Base-by-base conservation (phyloP, 2,329 filamentous ascomycete genomes). In the Simplicillium aogashimaense region DNA sequence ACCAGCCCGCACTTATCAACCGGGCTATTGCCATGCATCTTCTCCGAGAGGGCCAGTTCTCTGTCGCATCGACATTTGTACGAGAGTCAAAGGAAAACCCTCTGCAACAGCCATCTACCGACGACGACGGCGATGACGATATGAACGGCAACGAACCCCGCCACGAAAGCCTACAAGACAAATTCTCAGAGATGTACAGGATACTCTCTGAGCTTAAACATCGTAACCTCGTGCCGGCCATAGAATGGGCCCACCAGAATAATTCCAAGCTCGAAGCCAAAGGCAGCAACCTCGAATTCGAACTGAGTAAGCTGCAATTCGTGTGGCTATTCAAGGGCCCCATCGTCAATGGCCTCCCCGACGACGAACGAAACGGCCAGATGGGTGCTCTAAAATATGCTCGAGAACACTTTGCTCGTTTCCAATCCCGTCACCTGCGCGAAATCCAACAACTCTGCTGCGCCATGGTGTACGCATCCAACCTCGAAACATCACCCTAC, bases 21-120 rank as follows among this genome's bases (percentile, higher is more conserved):
- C 79, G 89, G 42, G 90, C 92, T 7, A 94, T 98, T 51, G 86
- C 86, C 9, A 95, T 97, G 88, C 92, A 98, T 56, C 74, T 98
- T 16, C 74, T 98, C 31, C 85, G 92, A 32, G 90, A 97, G 64
- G 92, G 92, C 37, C 85, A 95, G 56, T 98, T 98, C 60, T 74
- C 72, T 16, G 89, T 95, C 2, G 90, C 90, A 11, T 79, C 81
- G 13, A 87, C 81, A 2, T 95, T 98, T 51, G 76, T 95, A 37
- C 67, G 74, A 12, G 92, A 97, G 66, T 76, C 67, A 13, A 62
- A 66, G 43, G 59, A 66, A 34, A 56, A 63, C n/a, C 54, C 55
- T 25, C 31, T 35, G 47, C 31, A 34, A 52, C 39, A 34, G 45
- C 44, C n/a, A 41, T 45, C 53, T 31, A 40, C 45, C 29, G 45